A percentile compares a stretch with the other conserved stretches of the same genome.
Evolutionary conservation across 305 asterid species (phyloP).

Genomic region (Fraxinus greggii): DNA sequence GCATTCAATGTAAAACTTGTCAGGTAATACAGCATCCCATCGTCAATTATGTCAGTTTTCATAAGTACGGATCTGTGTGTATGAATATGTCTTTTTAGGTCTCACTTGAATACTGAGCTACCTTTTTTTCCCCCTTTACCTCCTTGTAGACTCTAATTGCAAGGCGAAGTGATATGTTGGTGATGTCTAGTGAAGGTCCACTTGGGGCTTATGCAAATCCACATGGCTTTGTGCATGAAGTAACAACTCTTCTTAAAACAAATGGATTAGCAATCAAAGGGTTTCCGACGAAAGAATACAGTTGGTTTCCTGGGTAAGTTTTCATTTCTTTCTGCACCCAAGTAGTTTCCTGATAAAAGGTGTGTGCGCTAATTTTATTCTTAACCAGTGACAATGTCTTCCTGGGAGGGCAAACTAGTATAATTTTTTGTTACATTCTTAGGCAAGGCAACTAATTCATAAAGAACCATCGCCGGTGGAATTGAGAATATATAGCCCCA

Average conservation of each 20-base stretch:
- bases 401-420: not conserved
- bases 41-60: not conserved
- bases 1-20: constrained; percentile 71
- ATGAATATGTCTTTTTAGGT: not conserved
- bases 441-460: constrained; percentile 9
- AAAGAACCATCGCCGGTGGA: not conserved
- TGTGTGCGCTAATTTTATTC: constrained; percentile 12
- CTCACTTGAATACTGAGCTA: constrained; percentile 12
- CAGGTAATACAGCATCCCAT: constrained; percentile 45
- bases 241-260: constrained; percentile 71
- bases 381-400: not conserved
- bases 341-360: constrained; percentile 3
- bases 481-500: not conserved
- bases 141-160: constrained; percentile 62
- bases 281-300: constrained; percentile 62
- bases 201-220: constrained; percentile 90
- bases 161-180: constrained; percentile 84
- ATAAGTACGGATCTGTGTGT: not conserved
- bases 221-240: constrained; percentile 87
- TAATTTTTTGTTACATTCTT: not conserved
- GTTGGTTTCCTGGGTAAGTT: constrained; percentile 98
- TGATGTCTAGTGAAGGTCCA: constrained; percentile 96
- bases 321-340: constrained; percentile 20
- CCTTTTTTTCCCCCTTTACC: constrained; percentile 8
- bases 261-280: constrained; percentile 68